Conservation (phyloP, 768 basidiomycete genomes). For the Fomitopsis serialis region DNA sequence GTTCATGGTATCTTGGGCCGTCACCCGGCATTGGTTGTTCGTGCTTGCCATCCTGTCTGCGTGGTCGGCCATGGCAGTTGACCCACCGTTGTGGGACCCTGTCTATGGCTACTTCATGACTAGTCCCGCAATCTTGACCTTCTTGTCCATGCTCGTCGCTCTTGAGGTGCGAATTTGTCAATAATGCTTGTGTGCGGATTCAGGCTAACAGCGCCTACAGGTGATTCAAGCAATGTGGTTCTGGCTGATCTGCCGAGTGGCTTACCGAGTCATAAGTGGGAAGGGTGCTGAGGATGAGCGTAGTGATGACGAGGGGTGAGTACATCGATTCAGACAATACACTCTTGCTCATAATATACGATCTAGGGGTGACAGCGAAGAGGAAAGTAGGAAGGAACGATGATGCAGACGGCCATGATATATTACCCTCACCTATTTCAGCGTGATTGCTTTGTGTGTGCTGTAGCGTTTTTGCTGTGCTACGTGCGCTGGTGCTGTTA, state of each 20-base stretch:
- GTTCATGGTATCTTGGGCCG: slow-evolving; percentile 88
- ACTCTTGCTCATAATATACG: not conserved
- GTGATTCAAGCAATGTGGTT: slow-evolving; percentile 83
- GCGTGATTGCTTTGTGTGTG: not conserved
- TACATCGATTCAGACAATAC: slow-evolving; percentile 1
- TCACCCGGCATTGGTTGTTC: slow-evolving; percentile 86
- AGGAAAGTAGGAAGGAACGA: slow-evolving; percentile 25
- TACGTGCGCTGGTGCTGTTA: too few relatives aligned
- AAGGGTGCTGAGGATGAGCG: slow-evolving; percentile 77
- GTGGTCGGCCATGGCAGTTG: slow-evolving; percentile 43
- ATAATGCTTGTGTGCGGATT: not conserved
- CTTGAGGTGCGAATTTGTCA: slow-evolving; percentile 48
- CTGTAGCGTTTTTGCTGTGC: not conserved
- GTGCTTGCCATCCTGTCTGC: slow-evolving; percentile 60
- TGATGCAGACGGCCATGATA: slow-evolving; percentile 3
- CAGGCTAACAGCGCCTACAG: slow-evolving; percentile 28
- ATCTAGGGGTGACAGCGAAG: slow-evolving; percentile 21
- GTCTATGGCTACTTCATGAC: slow-evolving; percentile 53
- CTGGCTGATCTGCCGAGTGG: slow-evolving; percentile 75
- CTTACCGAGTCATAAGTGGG: slow-evolving; percentile 74
- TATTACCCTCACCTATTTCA: not conserved
- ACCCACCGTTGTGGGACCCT: slow-evolving; percentile 57
- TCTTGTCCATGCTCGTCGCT: slow-evolving; percentile 48
- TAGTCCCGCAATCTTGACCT: slow-evolving; percentile 36
- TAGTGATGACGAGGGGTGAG: slow-evolving; percentile 78